phyloP scores from a whole-genome alignment of 768 basidiomycete genomes.

The Mycena olivaceomarginata region DNA sequence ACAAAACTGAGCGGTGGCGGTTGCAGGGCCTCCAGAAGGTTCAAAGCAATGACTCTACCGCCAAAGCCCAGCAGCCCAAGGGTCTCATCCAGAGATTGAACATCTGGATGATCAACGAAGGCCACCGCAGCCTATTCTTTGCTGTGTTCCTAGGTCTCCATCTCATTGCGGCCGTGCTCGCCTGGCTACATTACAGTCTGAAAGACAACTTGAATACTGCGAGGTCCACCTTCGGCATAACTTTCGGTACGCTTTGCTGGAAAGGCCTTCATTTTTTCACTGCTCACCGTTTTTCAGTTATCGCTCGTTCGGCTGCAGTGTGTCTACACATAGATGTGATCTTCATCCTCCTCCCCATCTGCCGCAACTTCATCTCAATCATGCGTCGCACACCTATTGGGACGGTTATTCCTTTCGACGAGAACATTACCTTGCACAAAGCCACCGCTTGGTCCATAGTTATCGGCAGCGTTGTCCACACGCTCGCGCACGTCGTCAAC shows the following conservation, averaged over 20 bases:
- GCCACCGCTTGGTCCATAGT: slow-evolving; percentile 95
- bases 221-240: slow-evolving; percentile 82
- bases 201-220: slow-evolving; percentile 87
- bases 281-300: slow-evolving; percentile 68
- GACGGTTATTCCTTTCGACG: slow-evolving; percentile 93
- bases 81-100: slow-evolving; percentile 69
- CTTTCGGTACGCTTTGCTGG: slow-evolving; percentile 76
- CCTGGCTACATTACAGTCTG: slow-evolving; percentile 84
- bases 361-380: slow-evolving; percentile 95
- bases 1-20: slow-evolving; percentile 89
- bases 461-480: slow-evolving; percentile 84
- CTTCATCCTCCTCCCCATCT: slow-evolving; percentile 96
- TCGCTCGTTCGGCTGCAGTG: slow-evolving; percentile 92
- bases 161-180: slow-evolving; percentile 84
- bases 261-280: too few relatives aligned
- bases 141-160: slow-evolving; percentile 89
- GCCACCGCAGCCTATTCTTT: slow-evolving; percentile 88
- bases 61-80: slow-evolving; percentile 56
- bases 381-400: slow-evolving; percentile 92
- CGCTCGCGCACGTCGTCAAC: slow-evolving; percentile 91
- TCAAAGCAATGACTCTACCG: slow-evolving; percentile 31
- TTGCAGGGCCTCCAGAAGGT: slow-evolving; percentile 89
- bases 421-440: slow-evolving; percentile 94
- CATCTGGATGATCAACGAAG: slow-evolving; percentile 97
- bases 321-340: slow-evolving; percentile 94